Base-by-base conservation (phyloP, 805 yeast species). In the Wickerhamomyces hampshirensis region DNA sequence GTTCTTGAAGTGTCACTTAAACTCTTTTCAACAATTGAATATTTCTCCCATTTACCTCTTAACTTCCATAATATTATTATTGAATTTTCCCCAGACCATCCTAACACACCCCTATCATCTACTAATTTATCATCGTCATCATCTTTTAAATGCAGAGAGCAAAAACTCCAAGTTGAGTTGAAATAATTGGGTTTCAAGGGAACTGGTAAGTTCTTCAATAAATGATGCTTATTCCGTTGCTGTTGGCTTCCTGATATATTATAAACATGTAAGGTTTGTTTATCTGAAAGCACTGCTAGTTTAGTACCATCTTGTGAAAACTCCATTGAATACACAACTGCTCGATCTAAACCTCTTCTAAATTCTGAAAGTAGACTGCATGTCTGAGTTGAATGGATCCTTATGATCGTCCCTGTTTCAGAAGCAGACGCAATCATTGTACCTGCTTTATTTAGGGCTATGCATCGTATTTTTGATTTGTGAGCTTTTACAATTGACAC, bases 301-400 rank as follows among this genome's bases (percentile, higher is more conserved):
- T 77, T 75, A 9, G 77, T 59, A 31, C 87, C 89, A 46, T 77
- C 71, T 7, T 84, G 88, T 5, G 91, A 81, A 56, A 91, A 88
- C 36, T 78, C 78, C 81, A 93, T 80, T 6, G 93, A 81, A 28
- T 83, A 84, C 6, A 93, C 74, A 13, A 70, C 66, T 1, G 96
- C 97, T 35, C 80, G 71, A 58, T 93, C 98, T 15, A 89, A 56
- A 0, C 98, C 98, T 34, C 98, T 68, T 48, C 98, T 68, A 51
- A 89, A 89, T 56, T 87, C 96, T 52, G 73, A 81, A n/a, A 86
- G 51, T 34, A 86, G 63, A 1, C 82, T 70, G 18, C 94, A 82
- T 23, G 74, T 77, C 34, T 68, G 66, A 1, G 87, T 74, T 5
- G 86, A 78, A 53, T 81, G 87, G 3, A 86, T 67, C 34, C 95